Conservation (phyloP, 2,329 filamentous ascomycete genomes). For the Cercospora zeae-maydis region DNA sequence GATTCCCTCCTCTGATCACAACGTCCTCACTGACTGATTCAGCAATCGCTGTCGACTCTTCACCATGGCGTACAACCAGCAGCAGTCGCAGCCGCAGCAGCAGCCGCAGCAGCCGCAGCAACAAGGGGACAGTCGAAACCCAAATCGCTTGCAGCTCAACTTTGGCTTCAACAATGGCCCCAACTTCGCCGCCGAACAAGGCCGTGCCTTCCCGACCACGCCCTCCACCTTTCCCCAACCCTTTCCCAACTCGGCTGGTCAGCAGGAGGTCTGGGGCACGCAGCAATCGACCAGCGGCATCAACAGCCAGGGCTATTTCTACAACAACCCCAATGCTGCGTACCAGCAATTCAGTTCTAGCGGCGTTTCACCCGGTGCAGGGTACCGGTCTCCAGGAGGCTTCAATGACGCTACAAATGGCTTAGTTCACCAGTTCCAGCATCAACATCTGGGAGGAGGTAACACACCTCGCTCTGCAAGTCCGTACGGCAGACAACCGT, state of each 20-base stretch:
- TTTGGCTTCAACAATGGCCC: constrained; percentile 48
- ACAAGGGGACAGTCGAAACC: constrained; percentile 32
- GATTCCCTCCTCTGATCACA: neutral
- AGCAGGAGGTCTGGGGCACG: constrained; percentile 59
- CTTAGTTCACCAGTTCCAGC: constrained; percentile 91
- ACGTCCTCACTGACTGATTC: neutral
- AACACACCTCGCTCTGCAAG: constrained; percentile 61
- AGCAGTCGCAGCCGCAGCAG: constrained; percentile 19
- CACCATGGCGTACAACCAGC: constrained; percentile 23
- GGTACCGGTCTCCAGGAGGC: constrained; percentile 57
- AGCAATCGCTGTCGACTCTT: constrained; percentile 2
- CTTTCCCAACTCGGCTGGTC: constrained; percentile 57
- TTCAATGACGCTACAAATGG: constrained; percentile 84
- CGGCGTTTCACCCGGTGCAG: constrained; percentile 49
- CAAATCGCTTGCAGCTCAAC: constrained; percentile 51
- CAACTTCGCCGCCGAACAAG: constrained; percentile 44
- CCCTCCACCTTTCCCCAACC: constrained; percentile 96
- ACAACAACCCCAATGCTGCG: constrained; percentile 45
- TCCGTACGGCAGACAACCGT: constrained; percentile 65
- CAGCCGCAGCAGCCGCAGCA: constrained; percentile 25
- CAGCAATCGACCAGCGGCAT: constrained; percentile 42
- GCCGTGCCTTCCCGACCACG: constrained; percentile 60
- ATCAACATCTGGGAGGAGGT: constrained; percentile 76
- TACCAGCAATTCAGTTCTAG: constrained; percentile 45
- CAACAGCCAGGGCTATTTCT: constrained; percentile 49